Conservation (phyloP, 805 yeast species). For the Kuraishia hungarica region DNA sequence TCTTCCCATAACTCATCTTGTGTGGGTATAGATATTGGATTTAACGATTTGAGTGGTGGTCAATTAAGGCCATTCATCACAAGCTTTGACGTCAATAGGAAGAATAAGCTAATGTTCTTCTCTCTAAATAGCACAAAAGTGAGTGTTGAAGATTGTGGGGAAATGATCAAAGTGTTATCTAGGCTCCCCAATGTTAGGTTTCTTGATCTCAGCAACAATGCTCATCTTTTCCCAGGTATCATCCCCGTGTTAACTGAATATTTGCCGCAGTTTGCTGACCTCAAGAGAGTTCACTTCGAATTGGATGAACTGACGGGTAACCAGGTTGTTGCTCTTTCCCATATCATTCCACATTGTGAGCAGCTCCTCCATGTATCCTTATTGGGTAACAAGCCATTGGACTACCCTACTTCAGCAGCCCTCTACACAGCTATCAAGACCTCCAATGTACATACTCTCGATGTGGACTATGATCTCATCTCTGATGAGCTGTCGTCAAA, state of each 20-base stretch:
- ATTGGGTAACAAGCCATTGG: constrained; percentile 40
- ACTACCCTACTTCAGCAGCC: constrained; percentile 34
- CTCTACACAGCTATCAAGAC: constrained; percentile 41
- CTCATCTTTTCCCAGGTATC: constrained; percentile 42
- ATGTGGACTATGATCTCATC: constrained; percentile 43
- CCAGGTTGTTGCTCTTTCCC: constrained; percentile 39
- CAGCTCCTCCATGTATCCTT: constrained; percentile 44
- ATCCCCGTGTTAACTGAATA: constrained; percentile 33
- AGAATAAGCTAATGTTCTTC: constrained; percentile 33
- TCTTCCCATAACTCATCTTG: constrained; percentile 33
- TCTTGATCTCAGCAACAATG: constrained; percentile 44
- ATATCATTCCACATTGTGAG: constrained; percentile 37
- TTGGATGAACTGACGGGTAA: constrained; percentile 38
- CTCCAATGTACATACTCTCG: constrained; percentile 42
- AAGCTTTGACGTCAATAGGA: constrained; percentile 24
- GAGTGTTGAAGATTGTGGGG: constrained; percentile 26
- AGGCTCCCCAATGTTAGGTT: constrained; percentile 33
- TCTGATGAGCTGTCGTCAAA: constrained; percentile 44
- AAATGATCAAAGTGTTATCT: constrained; percentile 28
- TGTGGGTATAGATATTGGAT: constrained; percentile 47
- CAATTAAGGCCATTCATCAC: constrained; percentile 37
- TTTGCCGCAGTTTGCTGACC: constrained; percentile 34
- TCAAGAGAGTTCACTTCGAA: constrained; percentile 47
- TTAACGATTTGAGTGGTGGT: constrained; percentile 40
- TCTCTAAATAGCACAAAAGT: constrained; percentile 44